Percentiles rank a stretch among this genome's conserved stretches.
These are phyloP conservation scores for Oryza rufipogon DNA, from an alignment of 176 grass and related monocot genomes.

Conservation along the genomic window DNA sequence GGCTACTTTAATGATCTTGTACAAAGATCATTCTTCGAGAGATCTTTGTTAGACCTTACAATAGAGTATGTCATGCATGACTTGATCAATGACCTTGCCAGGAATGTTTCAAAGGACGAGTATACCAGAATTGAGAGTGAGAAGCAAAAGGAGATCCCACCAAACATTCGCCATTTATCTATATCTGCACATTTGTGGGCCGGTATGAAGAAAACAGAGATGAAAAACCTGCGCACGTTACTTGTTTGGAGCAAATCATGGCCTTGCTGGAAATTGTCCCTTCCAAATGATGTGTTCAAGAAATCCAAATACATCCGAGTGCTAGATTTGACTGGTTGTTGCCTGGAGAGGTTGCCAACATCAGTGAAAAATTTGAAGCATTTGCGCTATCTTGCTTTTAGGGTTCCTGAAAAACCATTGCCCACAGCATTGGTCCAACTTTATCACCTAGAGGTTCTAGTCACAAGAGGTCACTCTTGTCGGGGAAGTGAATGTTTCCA, in stretches of 20 bases:
- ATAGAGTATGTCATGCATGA: slow-evolving; percentile 62
- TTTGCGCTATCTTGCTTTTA: slow-evolving; percentile 56
- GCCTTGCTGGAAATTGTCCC: slow-evolving; percentile 25
- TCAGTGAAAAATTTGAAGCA: slow-evolving; percentile 43
- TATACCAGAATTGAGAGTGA: slow-evolving; percentile 53
- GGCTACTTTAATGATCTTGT: slow-evolving; percentile 55
- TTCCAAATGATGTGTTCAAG: slow-evolving; percentile 51
- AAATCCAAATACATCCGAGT: slow-evolving; percentile 52
- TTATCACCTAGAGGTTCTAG: slow-evolving; percentile 57
- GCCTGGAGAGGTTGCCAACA: slow-evolving; percentile 42
- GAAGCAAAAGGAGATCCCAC: slow-evolving; percentile 29
- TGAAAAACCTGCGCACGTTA: slow-evolving; percentile 52
- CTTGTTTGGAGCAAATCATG: slow-evolving; percentile 44
- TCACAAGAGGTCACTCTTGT: slow-evolving; percentile 48
- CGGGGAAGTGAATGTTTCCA: slow-evolving; percentile 42
- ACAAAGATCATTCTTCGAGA: slow-evolving; percentile 64
- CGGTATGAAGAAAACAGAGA: slow-evolving; percentile 28
- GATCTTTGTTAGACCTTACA: neutral
- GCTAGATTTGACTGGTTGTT: slow-evolving; percentile 51
- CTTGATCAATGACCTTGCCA: slow-evolving; percentile 61
- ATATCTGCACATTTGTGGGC: slow-evolving; percentile 21
- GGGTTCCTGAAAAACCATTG: slow-evolving; percentile 33
- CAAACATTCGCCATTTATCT: slow-evolving; percentile 52
- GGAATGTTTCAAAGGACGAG: slow-evolving; percentile 54
- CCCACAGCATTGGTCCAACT: slow-evolving; percentile 38